Conservation (phyloP, 1,139 yeast species). For the Lodderomyces theae region DNA sequence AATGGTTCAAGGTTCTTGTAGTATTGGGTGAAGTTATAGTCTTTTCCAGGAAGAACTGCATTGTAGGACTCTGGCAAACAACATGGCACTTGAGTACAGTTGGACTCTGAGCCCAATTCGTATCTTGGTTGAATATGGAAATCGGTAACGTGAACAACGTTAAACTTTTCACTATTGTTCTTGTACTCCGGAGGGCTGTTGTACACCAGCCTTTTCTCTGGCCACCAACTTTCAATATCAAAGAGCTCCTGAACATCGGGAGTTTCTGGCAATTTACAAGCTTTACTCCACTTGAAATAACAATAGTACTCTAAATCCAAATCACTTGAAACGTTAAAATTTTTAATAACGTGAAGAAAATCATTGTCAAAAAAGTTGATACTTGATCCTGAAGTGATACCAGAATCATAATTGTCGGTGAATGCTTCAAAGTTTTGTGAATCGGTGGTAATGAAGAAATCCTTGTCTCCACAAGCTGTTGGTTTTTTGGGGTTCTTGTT, state of each 20-base stretch:
- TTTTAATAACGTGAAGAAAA: constrained; percentile 33
- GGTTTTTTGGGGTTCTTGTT: constrained; percentile 22
- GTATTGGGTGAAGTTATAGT: constrained; percentile 34
- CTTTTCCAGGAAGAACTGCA: constrained; percentile 23
- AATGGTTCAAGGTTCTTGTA: constrained; percentile 20
- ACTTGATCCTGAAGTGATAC: constrained; percentile 21
- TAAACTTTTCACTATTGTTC: constrained; percentile 35
- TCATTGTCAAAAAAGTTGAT: constrained; percentile 41
- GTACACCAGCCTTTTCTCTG: constrained; percentile 25
- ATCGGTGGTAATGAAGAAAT: constrained; percentile 40
- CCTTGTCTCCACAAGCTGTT: constrained; percentile 31
- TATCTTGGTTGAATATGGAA: constrained; percentile 61
- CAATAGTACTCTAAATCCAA: constrained; percentile 36
- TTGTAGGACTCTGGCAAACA: constrained; percentile 42
- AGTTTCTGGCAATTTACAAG: constrained; percentile 30
- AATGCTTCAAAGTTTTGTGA: constrained; percentile 19
- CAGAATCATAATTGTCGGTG: constrained; percentile 21
- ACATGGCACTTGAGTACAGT: constrained; percentile 53
- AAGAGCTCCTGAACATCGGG: constrained; percentile 25
- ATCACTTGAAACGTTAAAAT: constrained; percentile 36
- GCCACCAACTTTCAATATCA: constrained; percentile 31
- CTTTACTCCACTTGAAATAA: constrained; percentile 22
- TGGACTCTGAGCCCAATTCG: constrained; percentile 56
- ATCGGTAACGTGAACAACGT: constrained; percentile 64
- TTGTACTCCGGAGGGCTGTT: constrained; percentile 25